Evolutionary conservation across 1,284 basidiomycete species (phyloP), one percentile per base, ranked within the genome.

Genomic region (Microbotryum violaceum): DNA sequence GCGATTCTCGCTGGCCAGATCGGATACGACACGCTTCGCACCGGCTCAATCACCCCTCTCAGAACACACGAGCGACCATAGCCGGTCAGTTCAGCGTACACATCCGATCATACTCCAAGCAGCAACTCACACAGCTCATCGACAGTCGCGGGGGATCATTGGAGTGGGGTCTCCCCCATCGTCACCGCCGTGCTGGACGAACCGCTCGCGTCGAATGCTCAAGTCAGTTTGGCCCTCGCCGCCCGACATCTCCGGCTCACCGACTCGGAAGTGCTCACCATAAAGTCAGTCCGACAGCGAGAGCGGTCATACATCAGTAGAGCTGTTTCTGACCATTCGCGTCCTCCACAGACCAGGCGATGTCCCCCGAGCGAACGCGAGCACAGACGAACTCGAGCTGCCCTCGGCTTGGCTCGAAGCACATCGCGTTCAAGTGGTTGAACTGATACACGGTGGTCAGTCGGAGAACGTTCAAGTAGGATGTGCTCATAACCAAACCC

Each of bases 181-280:
- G 59, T 64, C 1, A 57, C 56, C 0, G 61, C 67, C 5, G 46
- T 63, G 25, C 54, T 69, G 31, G 67, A 69, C 49, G 65, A 69
- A 55, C 67, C 67, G 12, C 59, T 69, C 42, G 23, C 65, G 23
- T 57, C 50, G 54, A 56, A 62, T 14, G 51, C 50, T 7, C 56
- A 64, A 2, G 44, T 64, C 37, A 61, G 60, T 7, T 37, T 66
- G 49, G 57, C 60, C 4, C 56, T 69, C 33, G 67, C 63, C n/a
- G 27, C 21, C 6, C 21, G 48, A 18, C 25, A 27, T 21, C n/a
- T 12, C 3, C 48, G 14, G 18, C 37, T 42, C 37, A 42, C 21
- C 16, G 25, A 27, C 48, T 49, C 48, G n/a, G 48, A 49, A 27
- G 21, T 21, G 16, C 48, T 49, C 20, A 10, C 12, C 8, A 49